These are phyloP conservation scores for Benincasa hispida DNA, from an alignment of 306 rosid species.

Conservation along the genomic window DNA sequence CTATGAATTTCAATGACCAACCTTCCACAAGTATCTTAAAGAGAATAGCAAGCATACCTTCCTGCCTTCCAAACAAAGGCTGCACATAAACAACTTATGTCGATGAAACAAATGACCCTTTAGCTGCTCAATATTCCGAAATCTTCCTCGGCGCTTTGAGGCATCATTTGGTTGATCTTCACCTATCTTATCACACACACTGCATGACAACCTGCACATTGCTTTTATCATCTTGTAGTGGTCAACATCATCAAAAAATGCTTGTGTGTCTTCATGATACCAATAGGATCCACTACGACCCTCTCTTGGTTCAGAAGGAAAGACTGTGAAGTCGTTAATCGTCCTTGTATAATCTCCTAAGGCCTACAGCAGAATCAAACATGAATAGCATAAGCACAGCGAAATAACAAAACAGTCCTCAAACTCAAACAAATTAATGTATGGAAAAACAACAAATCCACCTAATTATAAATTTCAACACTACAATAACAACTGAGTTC, in stretches of 20 bases:
- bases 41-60: constrained; percentile 36
- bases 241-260: constrained; percentile 35
- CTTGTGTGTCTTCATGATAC: constrained; percentile 41
- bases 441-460: neutral
- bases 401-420: neutral
- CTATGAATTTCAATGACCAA: neutral
- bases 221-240: constrained; percentile 59
- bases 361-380: constrained; percentile 19
- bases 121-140: constrained; percentile 71
- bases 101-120: constrained; percentile 82
- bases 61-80: constrained; percentile 85
- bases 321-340: constrained; percentile 31
- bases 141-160: constrained; percentile 45
- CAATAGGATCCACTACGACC: constrained; percentile 34
- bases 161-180: constrained; percentile 52
- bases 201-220: constrained; percentile 62
- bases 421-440: neutral
- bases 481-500: neutral
- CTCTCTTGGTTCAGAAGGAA: constrained; percentile 32
- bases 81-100: constrained; percentile 74
- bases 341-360: constrained; percentile 46
- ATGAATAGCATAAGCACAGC: neutral
- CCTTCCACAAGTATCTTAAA: neutral
- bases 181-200: constrained; percentile 66
- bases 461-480: neutral